These are phyloP conservation scores for Lentinula sp. DNA, from an alignment of 768 basidiomycete species.

Conservation along the genomic window DNA sequence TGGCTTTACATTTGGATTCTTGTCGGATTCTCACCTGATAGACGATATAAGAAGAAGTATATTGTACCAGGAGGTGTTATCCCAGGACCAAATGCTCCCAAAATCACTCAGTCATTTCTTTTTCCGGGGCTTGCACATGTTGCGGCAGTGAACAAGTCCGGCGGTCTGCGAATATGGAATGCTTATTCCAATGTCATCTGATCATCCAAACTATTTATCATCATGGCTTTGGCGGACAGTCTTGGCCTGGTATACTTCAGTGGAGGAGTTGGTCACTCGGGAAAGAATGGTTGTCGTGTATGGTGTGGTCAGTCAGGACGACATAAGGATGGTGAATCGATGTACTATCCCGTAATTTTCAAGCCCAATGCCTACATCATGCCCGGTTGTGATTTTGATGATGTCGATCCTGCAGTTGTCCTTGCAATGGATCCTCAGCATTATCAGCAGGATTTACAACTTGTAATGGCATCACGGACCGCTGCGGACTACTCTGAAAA, in stretches of 20 bases:
- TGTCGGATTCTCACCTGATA: slow-evolving; percentile 20
- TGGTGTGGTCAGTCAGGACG: slow-evolving; percentile 25
- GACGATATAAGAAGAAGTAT: slow-evolving; percentile 21
- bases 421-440: neutral
- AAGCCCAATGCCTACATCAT: slow-evolving; percentile 18
- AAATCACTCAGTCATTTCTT: slow-evolving; percentile 22
- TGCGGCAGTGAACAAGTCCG: slow-evolving; percentile 13
- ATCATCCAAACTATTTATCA: slow-evolving; percentile 5
- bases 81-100: slow-evolving; percentile 27
- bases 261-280: slow-evolving; percentile 26
- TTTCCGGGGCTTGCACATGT: slow-evolving; percentile 22
- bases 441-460: neutral
- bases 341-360: slow-evolving; percentile 26
- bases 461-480: neutral
- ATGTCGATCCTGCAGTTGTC: slow-evolving; percentile 15
- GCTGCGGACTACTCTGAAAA: neutral
- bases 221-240: slow-evolving; percentile 11
- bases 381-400: slow-evolving; percentile 20
- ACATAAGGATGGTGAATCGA: slow-evolving; percentile 15
- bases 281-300: slow-evolving; percentile 20
- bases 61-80: slow-evolving; percentile 24
- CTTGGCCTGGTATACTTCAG: slow-evolving; percentile 13
- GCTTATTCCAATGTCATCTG: slow-evolving; percentile 1
- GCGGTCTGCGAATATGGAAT: slow-evolving; percentile 22
- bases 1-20: slow-evolving; percentile 14